Conservation (phyloP, 2,329 filamentous ascomycete genomes). For the Pleoardoris graminearum region DNA sequence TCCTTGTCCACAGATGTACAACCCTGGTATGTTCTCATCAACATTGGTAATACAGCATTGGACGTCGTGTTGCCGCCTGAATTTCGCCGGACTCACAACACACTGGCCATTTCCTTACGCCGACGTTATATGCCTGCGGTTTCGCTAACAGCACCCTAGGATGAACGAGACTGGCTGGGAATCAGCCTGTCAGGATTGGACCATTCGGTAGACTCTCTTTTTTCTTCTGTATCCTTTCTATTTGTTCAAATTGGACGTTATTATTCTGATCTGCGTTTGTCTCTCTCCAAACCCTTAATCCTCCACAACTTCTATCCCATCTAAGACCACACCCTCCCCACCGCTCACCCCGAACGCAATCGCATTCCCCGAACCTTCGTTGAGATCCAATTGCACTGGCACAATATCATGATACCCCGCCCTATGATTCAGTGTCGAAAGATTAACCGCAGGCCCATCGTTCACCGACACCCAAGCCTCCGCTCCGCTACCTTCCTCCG, state of each 20-base stretch:
- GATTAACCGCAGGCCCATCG: constrained; percentile 39
- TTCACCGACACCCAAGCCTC: constrained; percentile 45
- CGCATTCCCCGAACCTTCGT: constrained; percentile 39
- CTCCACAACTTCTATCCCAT: constrained; percentile 24
- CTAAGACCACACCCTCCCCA: constrained; percentile 12
- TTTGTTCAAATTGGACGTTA: neutral
- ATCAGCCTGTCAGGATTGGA: too few relatives aligned
- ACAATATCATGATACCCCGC: constrained; percentile 44
- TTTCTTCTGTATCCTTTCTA: too few relatives aligned
- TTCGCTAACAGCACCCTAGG: too few relatives aligned
- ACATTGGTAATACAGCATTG: too few relatives aligned
- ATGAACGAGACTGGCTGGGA: too few relatives aligned
- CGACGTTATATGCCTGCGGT: too few relatives aligned
- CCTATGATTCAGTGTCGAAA: constrained; percentile 44
- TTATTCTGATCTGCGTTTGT: too few relatives aligned
- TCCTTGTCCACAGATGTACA: neutral
- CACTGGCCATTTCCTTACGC: too few relatives aligned
- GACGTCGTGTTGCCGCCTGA: too few relatives aligned
- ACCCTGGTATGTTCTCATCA: neutral
- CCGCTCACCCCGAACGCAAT: constrained; percentile 44
- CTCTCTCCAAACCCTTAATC: constrained; percentile 11
- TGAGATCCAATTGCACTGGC: constrained; percentile 40
- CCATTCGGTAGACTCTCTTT: too few relatives aligned
- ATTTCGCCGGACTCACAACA: too few relatives aligned
- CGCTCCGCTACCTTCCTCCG: constrained; percentile 30